These are phyloP conservation scores for Aspergillus affinis DNA, from an alignment of 495 filamentous ascomycete genomes.

Conservation along the genomic window DNA sequence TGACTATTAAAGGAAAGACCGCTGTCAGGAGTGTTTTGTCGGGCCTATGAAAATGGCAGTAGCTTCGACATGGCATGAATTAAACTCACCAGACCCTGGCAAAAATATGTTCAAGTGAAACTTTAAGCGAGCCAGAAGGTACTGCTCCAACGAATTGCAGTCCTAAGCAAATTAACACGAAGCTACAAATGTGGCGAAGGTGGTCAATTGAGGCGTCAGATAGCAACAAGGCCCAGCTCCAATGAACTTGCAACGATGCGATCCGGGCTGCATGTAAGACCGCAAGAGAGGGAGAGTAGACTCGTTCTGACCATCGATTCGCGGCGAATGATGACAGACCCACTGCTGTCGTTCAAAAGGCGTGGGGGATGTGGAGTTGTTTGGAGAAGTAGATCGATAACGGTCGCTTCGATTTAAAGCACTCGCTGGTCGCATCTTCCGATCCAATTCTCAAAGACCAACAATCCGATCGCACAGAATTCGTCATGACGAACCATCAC, in stretches of 20 bases:
- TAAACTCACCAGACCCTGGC: no score
- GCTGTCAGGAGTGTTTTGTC: neutral
- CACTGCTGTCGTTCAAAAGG: constrained; percentile 16
- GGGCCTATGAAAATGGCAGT: neutral
- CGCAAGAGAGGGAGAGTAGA: no score
- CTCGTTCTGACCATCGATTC: neutral
- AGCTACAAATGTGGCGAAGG: neutral
- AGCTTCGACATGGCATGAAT: no score
- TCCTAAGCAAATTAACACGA: no score
- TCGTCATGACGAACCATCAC: constrained; percentile 21
- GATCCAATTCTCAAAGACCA: constrained; percentile 17
- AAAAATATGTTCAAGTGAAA: neutral
- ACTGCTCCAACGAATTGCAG: no score
- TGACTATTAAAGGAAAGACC: neutral
- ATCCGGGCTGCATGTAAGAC: neutral
- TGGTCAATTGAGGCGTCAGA: neutral
- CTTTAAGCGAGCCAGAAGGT: no score
- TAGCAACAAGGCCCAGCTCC: neutral
- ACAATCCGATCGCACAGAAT: constrained; percentile 19
- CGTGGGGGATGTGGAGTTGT: neutral
- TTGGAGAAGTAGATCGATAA: neutral
- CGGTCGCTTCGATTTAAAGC: neutral
- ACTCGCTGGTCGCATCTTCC: neutral
- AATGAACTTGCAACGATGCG: neutral
- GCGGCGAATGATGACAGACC: neutral